Evolutionary conservation across 305 asterid genomes (phyloP), one percentile per base, ranked within the genome.

Genomic region (Vinca major): DNA sequence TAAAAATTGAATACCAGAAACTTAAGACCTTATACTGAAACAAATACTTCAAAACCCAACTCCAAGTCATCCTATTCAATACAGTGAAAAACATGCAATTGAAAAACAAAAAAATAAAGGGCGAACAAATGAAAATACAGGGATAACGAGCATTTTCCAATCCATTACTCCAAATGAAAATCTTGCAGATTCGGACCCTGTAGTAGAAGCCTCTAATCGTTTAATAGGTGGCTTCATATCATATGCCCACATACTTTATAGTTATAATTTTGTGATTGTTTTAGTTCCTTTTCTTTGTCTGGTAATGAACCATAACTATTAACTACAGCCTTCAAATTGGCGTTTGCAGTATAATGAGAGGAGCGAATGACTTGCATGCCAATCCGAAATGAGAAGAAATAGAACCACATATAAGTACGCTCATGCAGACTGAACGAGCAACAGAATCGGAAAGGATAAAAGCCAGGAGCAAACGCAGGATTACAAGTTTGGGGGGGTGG

Each of bases 1-100:
- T 26, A 26, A 26, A 68, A 36, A 66, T 36, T 64, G 62, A 72
- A 40, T 55, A 71, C 75, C 58, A 74, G 20, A 56, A 21, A 4
- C 63, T 58, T 33, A 13, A 19, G 10, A 36, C 20, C 19, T 33
- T n/a, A 36, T 33, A 58, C 39, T 58, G 44, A 58, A 58, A 36
- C 41, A 56, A 21, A 7, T 11, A 19, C 60, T 21, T 26, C 54
- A 3, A 26, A 26, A 56, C 26, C 14, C 12, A 10, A 55, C 37
- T 21, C 26, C 10, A 55, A 20, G 16, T 7, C 37, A 8, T 26
- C 37, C 9, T 8, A 55, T 20, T 10, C 3, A 16, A 2, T 54
- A 54, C 7, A 26, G 1, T 2, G 12, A 12, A 4, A 26, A 11
- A 56, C 40, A 11, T 21, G 41, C n/a, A 56, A 26, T 21, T 26